Evolutionary conservation across 1,284 basidiomycete genomes (phyloP).

Genomic region (Trametes polyzona): DNA sequence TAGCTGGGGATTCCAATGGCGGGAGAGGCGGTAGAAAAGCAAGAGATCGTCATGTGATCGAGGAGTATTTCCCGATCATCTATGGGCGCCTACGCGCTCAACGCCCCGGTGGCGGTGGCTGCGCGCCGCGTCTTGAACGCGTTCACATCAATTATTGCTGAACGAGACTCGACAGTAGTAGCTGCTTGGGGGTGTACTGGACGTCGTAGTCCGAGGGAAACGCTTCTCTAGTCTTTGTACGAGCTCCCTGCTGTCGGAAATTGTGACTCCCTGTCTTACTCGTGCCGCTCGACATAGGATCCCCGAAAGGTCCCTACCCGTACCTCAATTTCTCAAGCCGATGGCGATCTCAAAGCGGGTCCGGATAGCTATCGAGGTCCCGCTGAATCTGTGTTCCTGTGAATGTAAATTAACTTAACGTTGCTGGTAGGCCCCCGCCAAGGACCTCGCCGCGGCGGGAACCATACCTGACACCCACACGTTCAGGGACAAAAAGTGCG

Average conservation of each 20-base stretch:
- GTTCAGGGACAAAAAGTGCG: conserved; percentile 9
- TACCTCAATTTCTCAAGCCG: background rate
- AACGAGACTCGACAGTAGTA: too few species aligned
- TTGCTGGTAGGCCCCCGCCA: conserved; percentile 12
- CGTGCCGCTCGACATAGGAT: background rate
- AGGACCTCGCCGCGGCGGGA: conserved; percentile 10
- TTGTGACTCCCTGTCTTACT: background rate
- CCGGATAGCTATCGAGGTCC: conserved; percentile 1
- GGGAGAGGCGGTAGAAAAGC: conserved; percentile 7
- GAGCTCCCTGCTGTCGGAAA: too few species aligned
- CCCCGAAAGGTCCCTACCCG: background rate
- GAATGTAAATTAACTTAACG: background rate
- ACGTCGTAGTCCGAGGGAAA: too few species aligned
- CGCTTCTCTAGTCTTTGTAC: too few species aligned
- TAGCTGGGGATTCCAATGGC: too few species aligned
- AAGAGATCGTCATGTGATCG: conserved; percentile 17
- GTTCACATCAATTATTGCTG: background rate
- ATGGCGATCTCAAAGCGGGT: conserved; percentile 3
- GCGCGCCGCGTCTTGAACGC: background rate
- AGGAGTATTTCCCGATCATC: conserved; percentile 7
- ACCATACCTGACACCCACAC: background rate
- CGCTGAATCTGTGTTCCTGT: background rate
- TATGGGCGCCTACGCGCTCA: conserved; percentile 8
- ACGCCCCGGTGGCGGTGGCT: conserved; percentile 10
- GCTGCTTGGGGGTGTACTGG: too few species aligned